Evolutionary conservation across 2,329 filamentous ascomycete species (phyloP), one percentile per base, ranked within the genome.

Genomic region (Nannizziopsis arthrosporioides): DNA sequence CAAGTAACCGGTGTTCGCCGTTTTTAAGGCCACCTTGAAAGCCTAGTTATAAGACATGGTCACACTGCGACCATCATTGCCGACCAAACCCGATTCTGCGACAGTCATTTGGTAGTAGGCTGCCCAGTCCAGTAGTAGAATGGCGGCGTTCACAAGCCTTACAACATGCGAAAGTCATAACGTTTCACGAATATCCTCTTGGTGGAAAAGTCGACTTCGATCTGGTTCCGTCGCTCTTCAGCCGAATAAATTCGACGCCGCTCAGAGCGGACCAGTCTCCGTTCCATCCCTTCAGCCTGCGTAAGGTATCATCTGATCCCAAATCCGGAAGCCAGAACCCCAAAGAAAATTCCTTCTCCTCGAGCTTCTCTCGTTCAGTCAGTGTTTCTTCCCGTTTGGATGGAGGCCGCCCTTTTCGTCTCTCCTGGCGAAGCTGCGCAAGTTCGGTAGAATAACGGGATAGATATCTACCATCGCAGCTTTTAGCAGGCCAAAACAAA

Each of bases 281-380:
- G 54, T 87, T 84, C 86, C 88, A 96, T 17, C 74, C 72, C 53
- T 78, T 75, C 36, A 96, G 66, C 55, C 77, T 74, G 49, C 73
- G 67, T 44, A 85, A 67, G 55, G 81, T 87, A 42, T 81, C 75
- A 36, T 74, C 71, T 37, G 80, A 75, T 48, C 79, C 76, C 47
- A 95, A 69, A 61, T 95, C 85, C 0, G 90, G 89, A 36, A 93
- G 65, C 66, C 64, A 84, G 60, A 94, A 93, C 0, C 92, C 92
- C 46, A 80, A 80, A 54, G 82, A 76, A 55, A 85, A 85, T 69
- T 98, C 92, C 56, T 83, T 83, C 60, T 82, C 74, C 54, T 95
- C 83, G 1, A 69, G 70, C 11, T 77, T 74, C 47, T 85, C 81
- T 54, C 80, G 82, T 58, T 85, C 74, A 63, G 80, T 81, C 35